These are phyloP conservation scores for Solanum sejunctum DNA, from an alignment of 257 asterid species.

Conservation along the genomic window DNA sequence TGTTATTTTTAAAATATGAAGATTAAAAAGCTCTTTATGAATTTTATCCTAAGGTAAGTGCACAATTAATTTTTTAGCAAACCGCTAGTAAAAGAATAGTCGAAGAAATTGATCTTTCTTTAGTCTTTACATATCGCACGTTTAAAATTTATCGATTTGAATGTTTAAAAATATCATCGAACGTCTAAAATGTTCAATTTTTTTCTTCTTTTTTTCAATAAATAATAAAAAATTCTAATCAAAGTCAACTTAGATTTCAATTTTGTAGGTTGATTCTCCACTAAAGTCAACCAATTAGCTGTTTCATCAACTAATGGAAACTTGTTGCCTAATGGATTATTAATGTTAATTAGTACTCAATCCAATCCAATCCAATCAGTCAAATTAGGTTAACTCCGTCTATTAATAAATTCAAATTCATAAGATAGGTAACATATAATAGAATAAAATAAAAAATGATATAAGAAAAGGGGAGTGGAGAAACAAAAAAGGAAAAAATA, in stretches of 20 bases:
- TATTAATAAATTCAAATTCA: background rate
- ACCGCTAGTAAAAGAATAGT: background rate
- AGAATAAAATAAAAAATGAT: background rate
- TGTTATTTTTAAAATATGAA: background rate
- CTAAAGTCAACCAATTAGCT: background rate
- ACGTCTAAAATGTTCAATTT: background rate
- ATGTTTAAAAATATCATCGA: background rate
- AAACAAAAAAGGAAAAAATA: background rate
- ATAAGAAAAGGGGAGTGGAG: background rate
- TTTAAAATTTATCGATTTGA: background rate
- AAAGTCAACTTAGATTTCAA: background rate
- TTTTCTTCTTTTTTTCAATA: too few relatives aligned
- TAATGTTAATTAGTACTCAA: background rate
- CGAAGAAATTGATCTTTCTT: background rate
- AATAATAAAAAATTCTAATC: background rate
- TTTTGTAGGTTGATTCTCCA: background rate
- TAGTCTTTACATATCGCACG: background rate
- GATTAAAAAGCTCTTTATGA: background rate
- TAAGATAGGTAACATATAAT: background rate
- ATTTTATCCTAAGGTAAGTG: background rate
- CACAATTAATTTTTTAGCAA: too few relatives aligned
- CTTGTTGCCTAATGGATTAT: background rate
- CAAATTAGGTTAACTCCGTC: background rate
- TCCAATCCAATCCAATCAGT: background rate
- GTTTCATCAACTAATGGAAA: background rate